phyloP scores from a whole-genome alignment of 2,329 filamentous ascomycete species.

The Calonectria pseudoturangicola region DNA sequence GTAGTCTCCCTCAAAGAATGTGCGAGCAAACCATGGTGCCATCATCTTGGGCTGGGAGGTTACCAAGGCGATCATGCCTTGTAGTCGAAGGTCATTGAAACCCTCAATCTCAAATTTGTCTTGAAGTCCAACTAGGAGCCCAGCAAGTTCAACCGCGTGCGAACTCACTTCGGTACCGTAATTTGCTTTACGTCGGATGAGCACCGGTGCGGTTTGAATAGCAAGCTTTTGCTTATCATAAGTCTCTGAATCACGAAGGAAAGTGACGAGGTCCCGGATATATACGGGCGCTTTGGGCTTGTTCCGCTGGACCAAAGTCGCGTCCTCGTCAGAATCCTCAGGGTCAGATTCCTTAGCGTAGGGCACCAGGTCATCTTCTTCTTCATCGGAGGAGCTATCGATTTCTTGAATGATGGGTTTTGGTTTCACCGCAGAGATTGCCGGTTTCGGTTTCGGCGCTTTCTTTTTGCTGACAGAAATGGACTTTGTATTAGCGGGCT shows the following conservation, averaged over 20 bases:
- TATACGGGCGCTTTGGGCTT: constrained; percentile 93
- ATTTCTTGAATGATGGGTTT: constrained; percentile 80
- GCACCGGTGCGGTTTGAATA: constrained; percentile 82
- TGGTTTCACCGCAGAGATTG: constrained; percentile 56
- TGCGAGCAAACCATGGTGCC: constrained; percentile 88
- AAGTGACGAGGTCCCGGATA: constrained; percentile 87
- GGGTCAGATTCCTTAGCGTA: constrained; percentile 92
- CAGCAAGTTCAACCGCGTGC: constrained; percentile 87
- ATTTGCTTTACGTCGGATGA: constrained; percentile 91
- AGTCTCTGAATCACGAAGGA: constrained; percentile 86
- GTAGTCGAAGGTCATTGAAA: constrained; percentile 84
- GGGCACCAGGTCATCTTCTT: constrained; percentile 81
- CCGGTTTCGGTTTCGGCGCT: constrained; percentile 55
- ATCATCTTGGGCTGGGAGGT: constrained; percentile 85
- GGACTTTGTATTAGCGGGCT: constrained; percentile 14
- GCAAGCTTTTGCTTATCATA: constrained; percentile 90
- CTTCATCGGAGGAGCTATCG: constrained; percentile 74
- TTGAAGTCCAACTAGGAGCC: constrained; percentile 85
- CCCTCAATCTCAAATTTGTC: constrained; percentile 88
- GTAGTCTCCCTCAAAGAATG: constrained; percentile 94
- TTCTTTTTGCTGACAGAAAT: constrained; percentile 50
- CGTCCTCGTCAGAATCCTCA: constrained; percentile 95
- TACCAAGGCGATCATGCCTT: constrained; percentile 88
- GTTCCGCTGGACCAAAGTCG: constrained; percentile 88
- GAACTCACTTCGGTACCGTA: constrained; percentile 93